Conservation (phyloP, 805 yeast genomes). For the Spathaspora sp. region DNA sequence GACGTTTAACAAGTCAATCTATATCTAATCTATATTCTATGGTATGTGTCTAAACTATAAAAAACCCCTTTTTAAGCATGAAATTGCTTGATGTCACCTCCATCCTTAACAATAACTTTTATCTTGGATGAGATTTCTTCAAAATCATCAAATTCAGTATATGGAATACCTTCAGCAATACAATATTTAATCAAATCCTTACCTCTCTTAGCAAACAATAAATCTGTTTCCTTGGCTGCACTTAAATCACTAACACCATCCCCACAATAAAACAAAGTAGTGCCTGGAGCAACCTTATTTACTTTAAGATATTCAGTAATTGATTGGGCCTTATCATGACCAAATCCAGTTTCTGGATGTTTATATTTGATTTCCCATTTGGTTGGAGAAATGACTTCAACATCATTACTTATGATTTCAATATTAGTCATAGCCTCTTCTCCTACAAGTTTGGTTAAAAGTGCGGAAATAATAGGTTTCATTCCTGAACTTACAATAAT, state of each 20-base stretch:
- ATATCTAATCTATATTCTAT: background rate
- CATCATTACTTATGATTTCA: slow-evolving; percentile 80
- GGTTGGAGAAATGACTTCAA: slow-evolving; percentile 49
- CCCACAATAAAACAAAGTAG: slow-evolving; percentile 80
- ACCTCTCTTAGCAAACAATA: slow-evolving; percentile 90
- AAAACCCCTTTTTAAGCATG: background rate
- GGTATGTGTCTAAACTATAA: background rate
- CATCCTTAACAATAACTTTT: slow-evolving; percentile 45
- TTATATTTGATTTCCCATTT: slow-evolving; percentile 83
- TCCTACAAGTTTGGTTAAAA: slow-evolving; percentile 73
- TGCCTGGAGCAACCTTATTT: slow-evolving; percentile 24
- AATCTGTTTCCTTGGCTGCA: slow-evolving; percentile 93
- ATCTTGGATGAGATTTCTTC: slow-evolving; percentile 67
- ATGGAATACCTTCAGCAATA: slow-evolving; percentile 74
- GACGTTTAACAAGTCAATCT: no score
- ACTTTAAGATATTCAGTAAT: slow-evolving; percentile 48
- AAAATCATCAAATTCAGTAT: slow-evolving; percentile 75
- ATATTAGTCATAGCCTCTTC: slow-evolving; percentile 66
- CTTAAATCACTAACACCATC: slow-evolving; percentile 95
- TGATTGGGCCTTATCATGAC: slow-evolving; percentile 90
- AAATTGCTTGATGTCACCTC: slow-evolving; percentile 16
- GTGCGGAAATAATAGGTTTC: slow-evolving; percentile 83
- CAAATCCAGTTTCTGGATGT: slow-evolving; percentile 78
- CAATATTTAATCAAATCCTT: slow-evolving; percentile 87
- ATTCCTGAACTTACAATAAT: slow-evolving; percentile 90